Base-by-base conservation (phyloP, 208 protist genomes). In the Angomonas ambiguus region DNA sequence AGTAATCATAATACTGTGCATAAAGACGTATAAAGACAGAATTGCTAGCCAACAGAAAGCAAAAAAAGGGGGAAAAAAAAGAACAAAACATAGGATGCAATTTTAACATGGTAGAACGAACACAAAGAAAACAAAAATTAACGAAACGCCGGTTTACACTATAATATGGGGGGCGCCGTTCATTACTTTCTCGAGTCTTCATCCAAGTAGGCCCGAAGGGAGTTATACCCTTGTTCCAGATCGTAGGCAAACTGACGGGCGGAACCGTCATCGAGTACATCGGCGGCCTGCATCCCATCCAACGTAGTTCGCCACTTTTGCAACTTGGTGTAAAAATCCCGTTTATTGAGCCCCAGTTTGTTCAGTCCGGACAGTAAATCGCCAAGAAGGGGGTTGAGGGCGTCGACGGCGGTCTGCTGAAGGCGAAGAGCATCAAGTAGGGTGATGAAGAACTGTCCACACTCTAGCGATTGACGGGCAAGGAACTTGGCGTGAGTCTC, bases 371-470 rank as follows among this genome's bases (percentile, higher is more conserved):
- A 73, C 31, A 97, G 45, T 18, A 98, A 77, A 45, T 98, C 96
- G 16, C 75, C 80, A 16, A 98, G 80, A 4, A 91, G 77, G 3
- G 96, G 94, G 75, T 96, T 88, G 2, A 98, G 45, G 41, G 92
- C 72, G 57, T 98, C 96, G 6, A 96, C 93, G 18, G 94, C 91
- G 0, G 82, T 87, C 71, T 97, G 88, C 49, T 92, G 85, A 38
- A 98, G 75, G 18, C 89, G 86, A 28, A 98, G 71, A 1, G 91
- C 80, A 65, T 98, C 95, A 57, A 98, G 83, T 16, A 96, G 59
- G 8, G 96, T 98, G 71, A 98, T 98, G 64, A 98, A 97, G 72
- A 90, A 78, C 72, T 98, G 89, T 25, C 85, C 90, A 61, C 89
- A 92, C 61, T 97, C 92, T 28, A 95, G 62, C 13, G 95, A 83